Evolutionary conservation across 108 stramenopile species (phyloP), one percentile per base, ranked within the genome.

Genomic region (Aurantiochytrium sp.): DNA sequence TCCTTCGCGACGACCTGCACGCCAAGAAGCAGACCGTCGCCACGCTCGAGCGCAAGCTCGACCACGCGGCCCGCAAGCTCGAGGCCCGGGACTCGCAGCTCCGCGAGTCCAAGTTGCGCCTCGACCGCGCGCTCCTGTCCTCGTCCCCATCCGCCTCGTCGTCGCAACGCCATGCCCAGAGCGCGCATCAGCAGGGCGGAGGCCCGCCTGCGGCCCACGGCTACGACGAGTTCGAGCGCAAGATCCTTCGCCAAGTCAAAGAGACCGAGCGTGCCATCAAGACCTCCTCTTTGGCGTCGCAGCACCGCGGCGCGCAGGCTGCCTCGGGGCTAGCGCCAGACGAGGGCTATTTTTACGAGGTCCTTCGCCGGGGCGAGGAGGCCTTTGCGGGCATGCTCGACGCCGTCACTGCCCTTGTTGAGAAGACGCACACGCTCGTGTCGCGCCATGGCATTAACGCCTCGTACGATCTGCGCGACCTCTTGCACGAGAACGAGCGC

Each of bases 171-270:
- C n/a, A n/a, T n/a, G n/a, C n/a, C n/a, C n/a, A n/a, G n/a, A n/a
- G n/a, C n/a, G n/a, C n/a, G n/a, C n/a, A n/a, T n/a, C n/a, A n/a
- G n/a, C n/a, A n/a, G n/a, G n/a, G n/a, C n/a, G n/a, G n/a, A n/a
- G n/a, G n/a, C n/a, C n/a, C n/a, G n/a, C n/a, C n/a, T n/a, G n/a
- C n/a, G n/a, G n/a, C 19, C 1, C 39, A 17, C n/a, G 45, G 73
- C n/a, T 12, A 81, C 45, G 73, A 81, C 30, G 73, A 81, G n/a
- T 81, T 81, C 24, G 73, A 81, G 73, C 73, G 45, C n/a, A 81
- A 41, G 19, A 41, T 81, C 12, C 32, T 22, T 6, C 39, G 73
- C 12, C 73, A 81, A 30, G 73, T 81, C 27, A 30, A 81, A 81
- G 73, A 81, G n/a, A 81, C 73, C 12, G 73, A 81, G 73, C 39